A percentile compares a stretch with the other conserved stretches of the same genome.
These are phyloP conservation scores for Phytophthora idaei DNA, from an alignment of 352 stramenopile genomes.

Conservation along the genomic window DNA sequence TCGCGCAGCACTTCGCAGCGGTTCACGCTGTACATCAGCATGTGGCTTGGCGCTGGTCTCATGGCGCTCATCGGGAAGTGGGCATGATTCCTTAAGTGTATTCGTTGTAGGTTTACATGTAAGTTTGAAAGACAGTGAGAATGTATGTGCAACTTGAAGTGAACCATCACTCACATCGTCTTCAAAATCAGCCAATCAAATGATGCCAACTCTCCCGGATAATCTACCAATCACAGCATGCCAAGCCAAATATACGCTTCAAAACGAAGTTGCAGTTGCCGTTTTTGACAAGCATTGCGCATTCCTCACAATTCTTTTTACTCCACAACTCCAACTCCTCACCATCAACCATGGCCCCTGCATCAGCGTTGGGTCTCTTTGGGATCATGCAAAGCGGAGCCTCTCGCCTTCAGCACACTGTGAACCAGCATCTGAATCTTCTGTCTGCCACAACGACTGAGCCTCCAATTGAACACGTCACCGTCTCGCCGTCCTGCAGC, in stretches of 20 bases:
- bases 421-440: slow-evolving; percentile 45
- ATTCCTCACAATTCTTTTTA: slow-evolving; percentile 17
- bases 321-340: not conserved
- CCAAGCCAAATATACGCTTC: slow-evolving; percentile 13
- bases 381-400: slow-evolving; percentile 42
- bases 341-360: slow-evolving; percentile 17
- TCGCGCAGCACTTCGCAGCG: slow-evolving; percentile 34
- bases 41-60: slow-evolving; percentile 57
- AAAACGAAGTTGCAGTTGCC: slow-evolving; percentile 18
- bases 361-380: slow-evolving; percentile 34
- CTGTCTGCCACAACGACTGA: slow-evolving; percentile 12
- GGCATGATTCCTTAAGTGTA: slow-evolving; percentile 33
- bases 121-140: not conserved
- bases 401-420: slow-evolving; percentile 38
- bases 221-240: slow-evolving; percentile 25
- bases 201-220: slow-evolving; percentile 17
- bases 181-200: slow-evolving; percentile 23
- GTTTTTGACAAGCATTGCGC: slow-evolving; percentile 15
- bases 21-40: slow-evolving; percentile 44
- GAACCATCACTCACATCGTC: slow-evolving; percentile 22
- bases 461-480: slow-evolving; percentile 13
- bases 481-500: slow-evolving; percentile 21
- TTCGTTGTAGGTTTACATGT: not conserved
- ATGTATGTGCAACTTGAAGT: slow-evolving; percentile 26
- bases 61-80: slow-evolving; percentile 80